Percentiles rank a stretch among this genome's conserved stretches.
phyloP scores from a whole-genome alignment of 192 early-diverging fungal species.

The Oehlia diaphana region DNA sequence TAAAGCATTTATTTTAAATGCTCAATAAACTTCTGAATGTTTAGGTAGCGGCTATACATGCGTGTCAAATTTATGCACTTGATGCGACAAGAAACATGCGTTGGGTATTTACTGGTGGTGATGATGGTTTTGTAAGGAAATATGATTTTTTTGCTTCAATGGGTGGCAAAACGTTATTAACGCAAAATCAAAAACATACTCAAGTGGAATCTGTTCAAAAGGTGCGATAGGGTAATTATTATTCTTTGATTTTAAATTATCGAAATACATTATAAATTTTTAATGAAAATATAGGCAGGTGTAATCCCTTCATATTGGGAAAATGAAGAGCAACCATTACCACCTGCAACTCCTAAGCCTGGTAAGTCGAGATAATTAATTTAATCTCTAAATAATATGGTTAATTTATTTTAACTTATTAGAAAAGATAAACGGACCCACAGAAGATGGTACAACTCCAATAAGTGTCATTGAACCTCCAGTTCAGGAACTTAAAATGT shows the following conservation, averaged over 20 bases:
- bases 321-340: slow-evolving; percentile 67
- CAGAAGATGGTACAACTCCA: slow-evolving; percentile 24
- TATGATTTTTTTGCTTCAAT: slow-evolving; percentile 90
- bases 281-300: slow-evolving; percentile 52
- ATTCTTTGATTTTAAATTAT: neutral
- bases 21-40: neutral
- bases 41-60: slow-evolving; percentile 64
- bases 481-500: slow-evolving; percentile 62
- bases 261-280: neutral
- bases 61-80: slow-evolving; percentile 67
- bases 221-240: slow-evolving; percentile 36
- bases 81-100: slow-evolving; percentile 70
- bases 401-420: neutral
- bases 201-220: slow-evolving; percentile 85
- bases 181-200: slow-evolving; percentile 82
- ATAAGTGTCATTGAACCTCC: slow-evolving; percentile 1
- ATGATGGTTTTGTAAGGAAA: slow-evolving; percentile 94
- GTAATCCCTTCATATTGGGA: slow-evolving; percentile 82
- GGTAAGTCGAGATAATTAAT: neutral
- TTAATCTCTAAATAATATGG: neutral
- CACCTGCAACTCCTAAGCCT: slow-evolving; percentile 3
- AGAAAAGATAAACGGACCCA: slow-evolving; percentile 21
- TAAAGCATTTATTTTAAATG: neutral
- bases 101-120: slow-evolving; percentile 83
- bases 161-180: slow-evolving; percentile 78